phyloP scores from a whole-genome alignment of 1,139 yeast genomes.

The Diutina sp. region DNA sequence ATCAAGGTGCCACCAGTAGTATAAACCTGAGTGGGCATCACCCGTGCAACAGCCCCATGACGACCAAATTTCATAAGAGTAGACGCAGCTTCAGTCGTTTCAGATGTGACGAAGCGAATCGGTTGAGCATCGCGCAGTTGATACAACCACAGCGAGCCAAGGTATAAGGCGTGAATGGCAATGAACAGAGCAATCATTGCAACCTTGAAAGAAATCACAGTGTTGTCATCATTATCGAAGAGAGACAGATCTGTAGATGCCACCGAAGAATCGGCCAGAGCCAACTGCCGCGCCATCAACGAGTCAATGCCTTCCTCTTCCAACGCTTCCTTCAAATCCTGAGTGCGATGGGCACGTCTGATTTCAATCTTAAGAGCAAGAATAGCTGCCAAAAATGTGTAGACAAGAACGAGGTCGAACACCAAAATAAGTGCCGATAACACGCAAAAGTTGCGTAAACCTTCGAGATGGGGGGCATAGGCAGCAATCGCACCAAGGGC shows the following conservation, averaged over 20 bases:
- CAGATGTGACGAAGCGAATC: constrained; percentile 12
- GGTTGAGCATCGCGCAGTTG: constrained; percentile 20
- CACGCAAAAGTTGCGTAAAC: constrained; percentile 77
- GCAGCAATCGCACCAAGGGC: constrained; percentile 58
- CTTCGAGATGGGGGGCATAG: constrained; percentile 60
- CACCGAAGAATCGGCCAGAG: constrained; percentile 12
- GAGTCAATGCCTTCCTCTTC: constrained; percentile 90
- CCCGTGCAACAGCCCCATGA: constrained; percentile 49
- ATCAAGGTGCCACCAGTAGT: constrained; percentile 55
- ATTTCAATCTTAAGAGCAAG: constrained; percentile 85
- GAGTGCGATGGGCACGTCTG: constrained; percentile 75
- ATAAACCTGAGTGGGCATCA: constrained; percentile 56
- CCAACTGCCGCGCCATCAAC: constrained; percentile 46
- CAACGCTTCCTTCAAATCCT: constrained; percentile 65
- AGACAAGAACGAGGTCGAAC: constrained; percentile 62
- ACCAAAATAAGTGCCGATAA: constrained; percentile 62
- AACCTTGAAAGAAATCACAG: constrained; percentile 50
- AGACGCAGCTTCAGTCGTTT: constrained; percentile 26
- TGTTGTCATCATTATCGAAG: not conserved
- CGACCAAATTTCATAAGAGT: constrained; percentile 29
- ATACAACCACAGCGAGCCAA: constrained; percentile 63
- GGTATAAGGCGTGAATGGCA: constrained; percentile 61
- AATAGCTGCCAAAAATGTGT: constrained; percentile 78
- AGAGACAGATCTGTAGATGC: not conserved
- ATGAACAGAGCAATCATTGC: constrained; percentile 51